phyloP scores from a whole-genome alignment of 805 yeast genomes.

The Osmozyma mogii region DNA sequence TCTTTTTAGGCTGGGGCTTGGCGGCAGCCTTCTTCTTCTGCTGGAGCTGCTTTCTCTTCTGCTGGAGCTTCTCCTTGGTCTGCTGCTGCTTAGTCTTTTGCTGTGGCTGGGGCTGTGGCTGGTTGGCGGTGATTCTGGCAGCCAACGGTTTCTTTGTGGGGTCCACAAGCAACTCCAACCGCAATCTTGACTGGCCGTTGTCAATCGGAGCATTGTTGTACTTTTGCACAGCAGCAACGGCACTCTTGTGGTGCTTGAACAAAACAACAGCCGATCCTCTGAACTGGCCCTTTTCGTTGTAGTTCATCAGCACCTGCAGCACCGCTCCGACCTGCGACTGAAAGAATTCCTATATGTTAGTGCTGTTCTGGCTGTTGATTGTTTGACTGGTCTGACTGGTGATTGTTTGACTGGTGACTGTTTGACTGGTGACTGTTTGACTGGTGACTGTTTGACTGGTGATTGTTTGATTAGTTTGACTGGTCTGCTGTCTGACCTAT shows the following conservation, averaged over 20 bases:
- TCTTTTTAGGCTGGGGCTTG: slow-evolving; percentile 27
- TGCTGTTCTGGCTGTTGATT: not conserved
- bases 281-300: slow-evolving; percentile 82
- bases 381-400: too few species aligned
- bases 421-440: too few species aligned
- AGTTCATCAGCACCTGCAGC: slow-evolving; percentile 58
- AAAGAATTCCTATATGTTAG: slow-evolving; percentile 83
- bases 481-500: too few species aligned
- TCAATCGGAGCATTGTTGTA: slow-evolving; percentile 94
- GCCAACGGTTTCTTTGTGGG: slow-evolving; percentile 72
- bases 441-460: too few species aligned
- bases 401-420: too few species aligned
- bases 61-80: slow-evolving; percentile 16
- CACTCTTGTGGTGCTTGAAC: slow-evolving; percentile 62
- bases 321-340: slow-evolving; percentile 83
- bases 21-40: slow-evolving; percentile 31
- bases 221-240: slow-evolving; percentile 69
- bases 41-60: slow-evolving; percentile 11
- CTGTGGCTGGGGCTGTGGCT: slow-evolving; percentile 11
- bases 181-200: slow-evolving; percentile 70
- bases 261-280: slow-evolving; percentile 87
- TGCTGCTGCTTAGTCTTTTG: slow-evolving; percentile 16
- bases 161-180: slow-evolving; percentile 75
- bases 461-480: too few species aligned
- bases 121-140: slow-evolving; percentile 59